A percentile compares a stretch with the other conserved stretches of the same genome.
Evolutionary conservation across 352 stramenopile genomes (phyloP).

Genomic region (Globisporangium lucens): DNA sequence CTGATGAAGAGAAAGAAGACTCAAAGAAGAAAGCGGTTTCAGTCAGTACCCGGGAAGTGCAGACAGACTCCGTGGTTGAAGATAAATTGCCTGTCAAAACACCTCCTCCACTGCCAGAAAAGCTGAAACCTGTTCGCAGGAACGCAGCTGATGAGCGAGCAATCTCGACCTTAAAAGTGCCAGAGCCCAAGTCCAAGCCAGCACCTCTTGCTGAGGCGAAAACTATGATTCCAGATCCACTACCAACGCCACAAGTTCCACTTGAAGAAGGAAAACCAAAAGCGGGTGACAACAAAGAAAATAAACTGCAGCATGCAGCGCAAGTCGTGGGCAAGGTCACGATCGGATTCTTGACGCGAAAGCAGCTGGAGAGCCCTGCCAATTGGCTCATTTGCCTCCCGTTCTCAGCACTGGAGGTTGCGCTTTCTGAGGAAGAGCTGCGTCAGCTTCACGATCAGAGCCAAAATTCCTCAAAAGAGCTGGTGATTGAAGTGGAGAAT

Average conservation of each 20-base stretch:
- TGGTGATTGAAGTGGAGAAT: conserved; percentile 40
- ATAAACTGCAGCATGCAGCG: conserved; percentile 32
- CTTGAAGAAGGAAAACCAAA: conserved; percentile 4
- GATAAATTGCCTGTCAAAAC: not conserved
- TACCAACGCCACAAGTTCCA: not conserved
- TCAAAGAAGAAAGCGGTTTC: not conserved
- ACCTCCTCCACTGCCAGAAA: conserved; percentile 1
- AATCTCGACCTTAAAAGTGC: not conserved
- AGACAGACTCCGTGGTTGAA: conserved; percentile 23
- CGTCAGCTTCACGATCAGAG: conserved; percentile 17
- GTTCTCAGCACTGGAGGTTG: conserved; percentile 23
- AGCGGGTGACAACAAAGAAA: conserved; percentile 9
- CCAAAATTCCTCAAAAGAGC: not conserved
- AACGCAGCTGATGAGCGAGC: not conserved
- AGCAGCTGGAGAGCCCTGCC: conserved; percentile 32
- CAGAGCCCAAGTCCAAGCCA: conserved; percentile 13
- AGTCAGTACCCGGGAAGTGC: conserved; percentile 22
- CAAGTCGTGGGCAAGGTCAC: conserved; percentile 51
- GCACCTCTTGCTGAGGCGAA: not conserved
- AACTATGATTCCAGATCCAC: not conserved
- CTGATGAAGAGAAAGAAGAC: conserved; percentile 35
- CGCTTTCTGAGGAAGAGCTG: conserved; percentile 36
- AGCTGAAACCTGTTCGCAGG: not conserved
- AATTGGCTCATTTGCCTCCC: conserved; percentile 54
- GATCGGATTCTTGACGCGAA: conserved; percentile 39